phyloP scores from a whole-genome alignment of 164 flowering plant species.

The Macadamia tetraphylla region DNA sequence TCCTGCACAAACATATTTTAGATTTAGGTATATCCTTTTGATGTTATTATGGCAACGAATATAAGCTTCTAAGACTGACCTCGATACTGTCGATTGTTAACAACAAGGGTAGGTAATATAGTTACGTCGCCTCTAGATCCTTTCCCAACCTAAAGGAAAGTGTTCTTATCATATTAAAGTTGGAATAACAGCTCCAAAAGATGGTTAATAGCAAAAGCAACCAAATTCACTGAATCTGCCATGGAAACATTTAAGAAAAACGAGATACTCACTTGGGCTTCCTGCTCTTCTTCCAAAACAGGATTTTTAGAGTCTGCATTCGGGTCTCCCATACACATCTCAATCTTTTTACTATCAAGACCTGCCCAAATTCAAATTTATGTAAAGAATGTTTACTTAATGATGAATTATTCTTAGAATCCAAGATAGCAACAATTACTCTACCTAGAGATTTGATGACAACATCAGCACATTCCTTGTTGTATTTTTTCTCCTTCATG shows the following conservation, averaged over 20 bases:
- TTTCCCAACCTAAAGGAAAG: constrained; percentile 61
- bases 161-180: constrained; percentile 2
- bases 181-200: no score
- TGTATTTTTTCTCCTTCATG: constrained; percentile 55
- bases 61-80: constrained; percentile 39
- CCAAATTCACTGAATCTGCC: not conserved
- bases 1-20: constrained; percentile 45
- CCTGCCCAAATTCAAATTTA: constrained; percentile 34
- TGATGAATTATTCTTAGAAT: not conserved
- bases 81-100: constrained; percentile 76
- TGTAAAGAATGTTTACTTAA: not conserved
- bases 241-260: not conserved
- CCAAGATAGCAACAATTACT: constrained; percentile 1
- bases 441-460: constrained; percentile 79
- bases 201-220: no score
- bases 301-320: constrained; percentile 74
- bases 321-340: constrained; percentile 93
- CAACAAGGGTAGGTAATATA: constrained; percentile 72
- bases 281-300: constrained; percentile 73
- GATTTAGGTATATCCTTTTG: constrained; percentile 11
- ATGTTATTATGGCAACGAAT: not conserved
- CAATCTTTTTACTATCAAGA: constrained; percentile 66
- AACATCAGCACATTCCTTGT: constrained; percentile 34
- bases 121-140: constrained; percentile 94
- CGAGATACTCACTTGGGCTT: constrained; percentile 50